phyloP scores from a whole-genome alignment of 2,329 filamentous ascomycete species.

The Calycina marina region DNA sequence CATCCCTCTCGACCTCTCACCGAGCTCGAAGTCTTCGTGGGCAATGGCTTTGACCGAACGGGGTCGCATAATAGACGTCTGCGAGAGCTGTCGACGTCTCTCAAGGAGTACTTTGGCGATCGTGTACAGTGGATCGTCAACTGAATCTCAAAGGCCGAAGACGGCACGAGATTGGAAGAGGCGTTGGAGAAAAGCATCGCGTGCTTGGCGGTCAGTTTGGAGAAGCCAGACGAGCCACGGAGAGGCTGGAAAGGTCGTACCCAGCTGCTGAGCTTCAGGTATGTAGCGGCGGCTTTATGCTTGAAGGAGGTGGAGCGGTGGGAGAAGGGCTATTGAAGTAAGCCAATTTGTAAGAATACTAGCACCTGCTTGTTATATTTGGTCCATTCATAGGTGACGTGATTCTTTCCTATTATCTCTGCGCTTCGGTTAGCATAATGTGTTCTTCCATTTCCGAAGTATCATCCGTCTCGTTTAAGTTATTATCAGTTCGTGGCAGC shows the following conservation, averaged over 20 bases:
- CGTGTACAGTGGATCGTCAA: slow-evolving; percentile 27
- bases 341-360: no score
- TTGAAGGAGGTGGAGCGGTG: slow-evolving; percentile 32
- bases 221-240: slow-evolving; percentile 15
- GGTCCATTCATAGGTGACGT: no score
- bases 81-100: slow-evolving; percentile 26
- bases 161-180: slow-evolving; percentile 24
- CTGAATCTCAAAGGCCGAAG: slow-evolving; percentile 29
- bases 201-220: slow-evolving; percentile 29
- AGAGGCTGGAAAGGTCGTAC: slow-evolving; percentile 19
- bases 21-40: slow-evolving; percentile 41
- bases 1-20: slow-evolving; percentile 27
- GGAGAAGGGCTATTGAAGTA: no score
- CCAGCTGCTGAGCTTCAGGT: slow-evolving; percentile 34
- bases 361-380: no score
- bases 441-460: no score
- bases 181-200: slow-evolving; percentile 33
- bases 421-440: no score
- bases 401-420: no score
- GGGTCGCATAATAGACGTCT: slow-evolving; percentile 25
- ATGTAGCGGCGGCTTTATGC: slow-evolving; percentile 34
- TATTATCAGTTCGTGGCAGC: no score
- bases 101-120: slow-evolving; percentile 29
- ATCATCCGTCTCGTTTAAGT: no score
- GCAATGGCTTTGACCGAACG: slow-evolving; percentile 38